These are phyloP conservation scores for Novymonas esmeraldas DNA, from an alignment of 208 protist species.

Conservation along the genomic window DNA sequence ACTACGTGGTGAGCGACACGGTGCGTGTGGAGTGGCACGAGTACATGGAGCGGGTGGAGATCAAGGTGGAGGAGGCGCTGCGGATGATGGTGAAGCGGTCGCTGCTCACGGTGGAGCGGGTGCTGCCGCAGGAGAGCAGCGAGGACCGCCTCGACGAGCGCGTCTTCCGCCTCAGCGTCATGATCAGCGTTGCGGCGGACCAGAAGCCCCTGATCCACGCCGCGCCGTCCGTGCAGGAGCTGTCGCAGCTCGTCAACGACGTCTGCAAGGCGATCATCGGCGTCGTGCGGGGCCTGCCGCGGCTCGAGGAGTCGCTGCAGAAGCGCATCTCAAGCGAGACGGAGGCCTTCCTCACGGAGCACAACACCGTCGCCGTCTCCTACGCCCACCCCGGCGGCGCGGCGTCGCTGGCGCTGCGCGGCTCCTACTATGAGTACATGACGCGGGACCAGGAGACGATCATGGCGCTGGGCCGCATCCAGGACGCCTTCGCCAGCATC, in stretches of 20 bases:
- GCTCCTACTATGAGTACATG: conserved; percentile 96
- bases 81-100: conserved; percentile 95
- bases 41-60: conserved; percentile 93
- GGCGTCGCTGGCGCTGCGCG: conserved; percentile 49
- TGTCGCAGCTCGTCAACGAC: conserved; percentile 92
- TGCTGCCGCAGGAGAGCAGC: conserved; percentile 92
- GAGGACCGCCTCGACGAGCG: conserved; percentile 88
- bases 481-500: conserved; percentile 91
- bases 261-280: conserved; percentile 93
- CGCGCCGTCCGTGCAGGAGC: conserved; percentile 86
- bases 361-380: conserved; percentile 47
- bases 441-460: conserved; percentile 94
- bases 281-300: conserved; percentile 86
- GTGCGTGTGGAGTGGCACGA: conserved; percentile 93
- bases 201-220: conserved; percentile 90
- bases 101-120: conserved; percentile 87
- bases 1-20: conserved; percentile 73
- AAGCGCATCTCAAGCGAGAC: conserved; percentile 55
- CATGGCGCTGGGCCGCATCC: conserved; percentile 89
- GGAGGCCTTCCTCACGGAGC: conserved; percentile 56
- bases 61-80: conserved; percentile 94
- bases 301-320: conserved; percentile 85
- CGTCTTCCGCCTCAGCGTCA: conserved; percentile 95
- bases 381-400: conserved; percentile 69
- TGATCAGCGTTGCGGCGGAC: conserved; percentile 83